Base-by-base conservation (phyloP, 352 stramenopile genomes). In the Phytophthora fragariae region DNA sequence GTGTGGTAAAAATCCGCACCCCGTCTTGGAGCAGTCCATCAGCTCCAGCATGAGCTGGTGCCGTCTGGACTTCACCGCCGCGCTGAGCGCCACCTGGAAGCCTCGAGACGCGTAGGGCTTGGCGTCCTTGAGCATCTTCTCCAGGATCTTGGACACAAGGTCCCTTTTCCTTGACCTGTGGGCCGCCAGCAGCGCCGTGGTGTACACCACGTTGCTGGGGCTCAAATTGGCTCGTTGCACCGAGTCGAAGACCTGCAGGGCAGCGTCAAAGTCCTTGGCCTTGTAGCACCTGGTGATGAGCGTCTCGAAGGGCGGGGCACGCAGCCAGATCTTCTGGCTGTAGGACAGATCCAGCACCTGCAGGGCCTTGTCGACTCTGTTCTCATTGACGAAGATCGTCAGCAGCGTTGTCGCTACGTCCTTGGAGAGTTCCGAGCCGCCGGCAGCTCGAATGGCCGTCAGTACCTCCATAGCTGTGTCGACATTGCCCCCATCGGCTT, bases 31-130 rank as follows among this genome's bases (percentile, higher is more conserved):
- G 64, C 90, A 85, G 61, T 90, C 83, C 65, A 92, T 89, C 60
- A 94, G 85, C 67, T 90, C 75, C 47, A 92, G 74, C 70, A 92
- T 84, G 15, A 94, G 81, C 66, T 91, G 79, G 63, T 93, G 84
- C 60, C 89, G 78, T 19, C 70, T 75, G 15, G 78, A 83, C 54
- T 93, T 92, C 54, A 89, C 68, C n/a, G 84, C 87, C 1, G 85
- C 83, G 24, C 77, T 88, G 31, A 94, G 62, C 19, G 84, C 82
- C 44, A 78, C 12, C n/a, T 75, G 31, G 24, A 70, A 57, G 2
- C 29, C 61, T 39, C 46, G 52, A 27, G 53, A 39, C 35, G n/a
- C 12, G 27, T 70, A n/a, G 14, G 68, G 55, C 54, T 62, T 65
- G 24, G 35, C 33, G 31, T 65, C 47, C 19, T 61, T 44, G 11